Conservation (phyloP, 2,329 filamentous ascomycete genomes). For the Alternaria solani region DNA sequence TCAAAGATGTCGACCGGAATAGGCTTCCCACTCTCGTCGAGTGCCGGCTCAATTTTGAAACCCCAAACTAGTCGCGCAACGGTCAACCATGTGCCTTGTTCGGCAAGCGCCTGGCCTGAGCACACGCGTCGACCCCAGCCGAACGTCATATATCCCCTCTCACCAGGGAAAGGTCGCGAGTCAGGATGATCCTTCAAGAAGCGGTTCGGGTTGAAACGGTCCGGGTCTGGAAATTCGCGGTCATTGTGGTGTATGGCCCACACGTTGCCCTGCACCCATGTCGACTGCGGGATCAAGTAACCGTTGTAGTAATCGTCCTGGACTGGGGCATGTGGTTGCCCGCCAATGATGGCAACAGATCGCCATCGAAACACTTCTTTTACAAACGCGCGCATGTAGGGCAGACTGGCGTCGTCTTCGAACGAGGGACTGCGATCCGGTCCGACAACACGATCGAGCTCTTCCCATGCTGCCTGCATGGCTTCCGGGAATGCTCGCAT, state of each 20-base stretch:
- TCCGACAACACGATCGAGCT: conserved; percentile 46
- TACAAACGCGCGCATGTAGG: conserved; percentile 51
- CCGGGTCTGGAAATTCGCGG: conserved; percentile 48
- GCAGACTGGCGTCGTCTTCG: conserved; percentile 43
- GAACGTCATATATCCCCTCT: conserved; percentile 64
- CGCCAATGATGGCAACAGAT: conserved; percentile 46
- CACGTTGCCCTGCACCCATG: conserved; percentile 52
- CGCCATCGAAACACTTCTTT: conserved; percentile 50
- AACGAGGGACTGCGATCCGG: conserved; percentile 43
- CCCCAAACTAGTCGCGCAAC: conserved; percentile 66
- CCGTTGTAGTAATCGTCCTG: conserved; percentile 50
- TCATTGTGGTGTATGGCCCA: conserved; percentile 55
- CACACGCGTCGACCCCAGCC: conserved; percentile 66
- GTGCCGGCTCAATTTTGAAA: conserved; percentile 59
- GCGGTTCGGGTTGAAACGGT: conserved; percentile 46
- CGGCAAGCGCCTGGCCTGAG: conserved; percentile 66
- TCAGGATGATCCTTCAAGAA: conserved; percentile 41
- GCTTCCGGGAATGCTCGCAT: conserved; percentile 47
- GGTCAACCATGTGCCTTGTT: conserved; percentile 68
- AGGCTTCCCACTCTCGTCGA: conserved; percentile 54
- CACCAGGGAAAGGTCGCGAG: conserved; percentile 44
- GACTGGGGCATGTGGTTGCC: conserved; percentile 46
- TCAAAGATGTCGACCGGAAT: conserved; percentile 66
- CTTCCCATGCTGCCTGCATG: conserved; percentile 41
- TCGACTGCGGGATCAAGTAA: conserved; percentile 50